phyloP scores from a whole-genome alignment of 208 protist genomes.

The Crithidia sp. region DNA sequence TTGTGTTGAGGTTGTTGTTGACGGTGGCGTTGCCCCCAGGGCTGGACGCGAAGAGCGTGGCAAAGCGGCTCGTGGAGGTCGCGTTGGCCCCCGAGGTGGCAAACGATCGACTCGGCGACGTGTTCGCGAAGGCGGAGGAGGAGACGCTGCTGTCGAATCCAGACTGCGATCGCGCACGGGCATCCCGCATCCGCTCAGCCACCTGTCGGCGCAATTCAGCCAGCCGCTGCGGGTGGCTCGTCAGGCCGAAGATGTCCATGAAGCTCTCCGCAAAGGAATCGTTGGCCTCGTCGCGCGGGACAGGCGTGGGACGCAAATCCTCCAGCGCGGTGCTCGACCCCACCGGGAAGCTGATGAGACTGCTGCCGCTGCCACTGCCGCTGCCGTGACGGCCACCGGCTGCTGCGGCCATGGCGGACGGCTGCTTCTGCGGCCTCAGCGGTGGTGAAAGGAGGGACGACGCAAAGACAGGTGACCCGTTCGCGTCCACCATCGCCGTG shows the following conservation, averaged over 20 bases:
- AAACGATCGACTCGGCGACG: constrained; percentile 3
- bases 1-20: not conserved
- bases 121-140: not conserved
- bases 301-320: not conserved
- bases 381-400: not conserved
- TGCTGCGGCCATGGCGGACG: not conserved
- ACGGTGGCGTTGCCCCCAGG: not conserved
- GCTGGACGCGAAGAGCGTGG: not conserved
- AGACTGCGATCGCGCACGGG: not conserved
- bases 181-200: constrained; percentile 18
- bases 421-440: not conserved
- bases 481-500: not conserved
- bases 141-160: constrained; percentile 8
- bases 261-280: constrained; percentile 38
- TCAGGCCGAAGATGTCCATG: constrained; percentile 35
- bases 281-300: constrained; percentile 21
- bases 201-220: constrained; percentile 22
- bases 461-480: too few relatives aligned
- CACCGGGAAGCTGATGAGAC: constrained; percentile 13
- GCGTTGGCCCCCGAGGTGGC: not conserved
- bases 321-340: not conserved
- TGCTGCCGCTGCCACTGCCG: constrained; percentile 6
- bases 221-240: constrained; percentile 31
- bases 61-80: not conserved
- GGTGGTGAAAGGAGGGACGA: not conserved